Evolutionary conservation across 805 yeast genomes (phyloP).

Genomic region (Cephaloascus albidus): DNA sequence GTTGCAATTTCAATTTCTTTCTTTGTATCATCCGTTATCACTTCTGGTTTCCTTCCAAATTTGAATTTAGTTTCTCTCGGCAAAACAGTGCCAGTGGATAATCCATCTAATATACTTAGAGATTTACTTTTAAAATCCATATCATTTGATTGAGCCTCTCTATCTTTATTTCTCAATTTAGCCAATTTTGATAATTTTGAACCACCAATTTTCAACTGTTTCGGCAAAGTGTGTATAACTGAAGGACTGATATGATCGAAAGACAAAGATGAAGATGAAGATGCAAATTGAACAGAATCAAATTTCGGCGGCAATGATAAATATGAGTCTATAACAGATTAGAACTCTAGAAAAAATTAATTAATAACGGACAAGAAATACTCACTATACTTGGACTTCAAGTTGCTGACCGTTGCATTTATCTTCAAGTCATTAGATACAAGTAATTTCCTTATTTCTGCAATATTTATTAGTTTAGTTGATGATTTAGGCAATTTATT

Average conservation of each 20-base stretch:
- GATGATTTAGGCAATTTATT: background rate
- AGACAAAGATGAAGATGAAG: constrained; percentile 3
- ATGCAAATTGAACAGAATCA: constrained; percentile 1
- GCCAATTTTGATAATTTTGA: background rate
- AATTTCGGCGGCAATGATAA: too few relatives aligned
- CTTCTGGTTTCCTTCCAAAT: too few relatives aligned
- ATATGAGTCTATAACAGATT: too few relatives aligned
- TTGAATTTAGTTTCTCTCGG: too few relatives aligned
- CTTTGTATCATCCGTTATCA: too few relatives aligned
- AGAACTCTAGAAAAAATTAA: background rate
- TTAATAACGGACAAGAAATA: background rate
- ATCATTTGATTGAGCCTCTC: background rate
- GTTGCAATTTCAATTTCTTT: too few relatives aligned
- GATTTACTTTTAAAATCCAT: background rate
- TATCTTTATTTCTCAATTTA: background rate
- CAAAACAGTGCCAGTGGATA: too few relatives aligned
- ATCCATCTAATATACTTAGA: background rate
- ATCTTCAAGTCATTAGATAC: background rate
- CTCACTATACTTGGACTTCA: background rate
- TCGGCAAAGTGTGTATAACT: too few relatives aligned
- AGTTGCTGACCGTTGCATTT: background rate
- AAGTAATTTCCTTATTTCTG: background rate
- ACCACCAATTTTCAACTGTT: background rate
- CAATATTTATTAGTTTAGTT: too few relatives aligned
- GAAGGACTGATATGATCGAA: too few relatives aligned